Base-by-base conservation (phyloP, 2,329 filamentous ascomycete genomes). In the Grosmannia serpens region DNA sequence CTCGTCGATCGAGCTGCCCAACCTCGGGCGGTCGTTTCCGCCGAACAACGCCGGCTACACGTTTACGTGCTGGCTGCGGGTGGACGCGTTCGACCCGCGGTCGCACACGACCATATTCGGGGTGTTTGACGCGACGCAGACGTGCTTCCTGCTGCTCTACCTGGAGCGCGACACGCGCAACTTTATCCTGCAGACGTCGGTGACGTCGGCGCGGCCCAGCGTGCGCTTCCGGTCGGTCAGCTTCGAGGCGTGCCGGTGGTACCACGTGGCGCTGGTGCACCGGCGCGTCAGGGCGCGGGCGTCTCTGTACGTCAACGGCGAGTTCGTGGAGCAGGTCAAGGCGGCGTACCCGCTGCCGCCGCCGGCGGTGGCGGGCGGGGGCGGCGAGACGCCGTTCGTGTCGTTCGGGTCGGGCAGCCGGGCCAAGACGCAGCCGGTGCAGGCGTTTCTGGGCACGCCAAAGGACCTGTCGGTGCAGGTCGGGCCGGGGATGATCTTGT, bases 91-190 rank as follows among this genome's bases (percentile, higher is more conserved):
- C 70, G 95, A 99, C 69, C 75, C 82, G 6, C 82, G 83, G 52
- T 85, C 88, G 20, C 94, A 99, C 70, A 99, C 94, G 0, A 99
- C 94, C 0, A 81, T 99, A 17, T 99, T 99, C 70, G 94, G 94
- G 29, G 89, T 94, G 10, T 97, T 95, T 70, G 94, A 99, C 72
- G 79, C 86, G 4, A 90, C 84, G 6, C 92, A 97, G 70, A 90
- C 89, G 6, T 99, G 94, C 71, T 99, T 99, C 67, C 75, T 99
- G 41, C 83, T 99, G 65, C 86, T 91, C 61, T 99, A 99, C 68
- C 78, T 99, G 46, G 95, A 99, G 70, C 91, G 87, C 68, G 91
- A 96, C 69, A 95, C 90, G 2, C 88, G 83, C 61, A 94, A 96
- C 71, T 88, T 99, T 64, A 99, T 99, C 64, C 76, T 99, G 7